Conservation (phyloP, 371 early-diverging fungal species). For the Zancudomyces culisetae region DNA sequence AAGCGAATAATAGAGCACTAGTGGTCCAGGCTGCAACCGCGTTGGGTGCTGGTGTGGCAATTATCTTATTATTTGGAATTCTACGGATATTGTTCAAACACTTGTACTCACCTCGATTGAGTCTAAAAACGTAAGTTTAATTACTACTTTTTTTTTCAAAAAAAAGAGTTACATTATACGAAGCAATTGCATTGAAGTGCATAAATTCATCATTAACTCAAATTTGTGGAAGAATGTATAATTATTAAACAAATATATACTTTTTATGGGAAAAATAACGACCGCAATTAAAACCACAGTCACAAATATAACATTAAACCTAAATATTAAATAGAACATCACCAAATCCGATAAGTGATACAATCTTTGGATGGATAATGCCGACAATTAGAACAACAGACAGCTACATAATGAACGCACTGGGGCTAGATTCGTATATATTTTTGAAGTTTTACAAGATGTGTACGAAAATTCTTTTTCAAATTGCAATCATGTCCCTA, state of each 20-base stretch:
- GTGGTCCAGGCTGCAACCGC: not conserved
- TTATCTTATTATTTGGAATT: constrained; percentile 15
- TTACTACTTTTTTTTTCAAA: not conserved
- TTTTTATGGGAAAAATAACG: not conserved
- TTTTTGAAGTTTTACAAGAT: constrained; percentile 23
- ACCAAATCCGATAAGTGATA: constrained; percentile 12
- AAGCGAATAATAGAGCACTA: not conserved
- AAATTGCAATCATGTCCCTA: constrained; percentile 16
- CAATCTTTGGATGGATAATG: constrained; percentile 22
- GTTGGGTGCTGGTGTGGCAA: not conserved
- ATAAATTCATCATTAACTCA: no score
- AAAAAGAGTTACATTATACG: not conserved
- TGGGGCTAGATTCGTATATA: constrained; percentile 23
- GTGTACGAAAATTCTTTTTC: constrained; percentile 19
- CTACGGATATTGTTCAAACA: constrained; percentile 20
- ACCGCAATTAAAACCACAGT: not conserved
- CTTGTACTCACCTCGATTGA: constrained; percentile 24
- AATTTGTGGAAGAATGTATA: not conserved
- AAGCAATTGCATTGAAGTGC: not conserved
- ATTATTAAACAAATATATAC: not conserved
- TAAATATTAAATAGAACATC: constrained; percentile 15
- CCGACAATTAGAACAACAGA: constrained; percentile 23
- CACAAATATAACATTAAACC: not conserved
- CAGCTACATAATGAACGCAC: constrained; percentile 18
- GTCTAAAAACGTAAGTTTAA: constrained; percentile 13